Evolutionary conservation across 2,329 filamentous ascomycete genomes (phyloP), one percentile per base, ranked within the genome.

Genomic region (Aspergillus tubingensis): DNA sequence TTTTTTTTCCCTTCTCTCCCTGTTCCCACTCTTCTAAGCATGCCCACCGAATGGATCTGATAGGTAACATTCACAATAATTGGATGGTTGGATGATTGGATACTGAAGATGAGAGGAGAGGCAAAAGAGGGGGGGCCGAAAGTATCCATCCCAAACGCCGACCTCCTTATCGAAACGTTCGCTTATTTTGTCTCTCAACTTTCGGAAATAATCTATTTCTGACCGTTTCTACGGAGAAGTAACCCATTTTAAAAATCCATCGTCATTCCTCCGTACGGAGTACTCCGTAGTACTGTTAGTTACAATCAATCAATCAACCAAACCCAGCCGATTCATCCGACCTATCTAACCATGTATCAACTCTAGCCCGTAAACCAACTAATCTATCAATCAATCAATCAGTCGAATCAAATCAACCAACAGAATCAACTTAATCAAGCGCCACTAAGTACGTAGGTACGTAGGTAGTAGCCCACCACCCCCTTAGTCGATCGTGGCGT

Each of bases 401-500:
- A 25, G 1, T 27, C 25, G 1, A 27, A 27, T 27, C 41, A 10
- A 17, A 17, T 11, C 47, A 25, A 13, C 32, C 21, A 38, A 39
- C 36, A 43, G 23, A 27, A 44, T 23, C 19, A 44, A 19, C 41
- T 21, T 21, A 23, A 23, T 44, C 41, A 44, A 23, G 10, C 41
- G 41, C 41, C 41, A 44, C 41, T 44, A 44, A 11, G 25, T 3
- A 27, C 25, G 7, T 25, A 25, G 23, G 23, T 11, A 30, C 27
- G 10, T 27, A 23, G 23, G 23, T 23, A 27, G 25, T 27, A 32
- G 8, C 30, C 30, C 30, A 10, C 30, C 32, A 11, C 11, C 30
- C 32, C 10, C 32, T 36, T 15, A 36, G 47, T 50, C 25, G 47
- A 50, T 50, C 53, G 39, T 55, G 53, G 53, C 53, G 53, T 55